Conservation (phyloP, 345 rosid species). For the Hibiscus syriacus region DNA sequence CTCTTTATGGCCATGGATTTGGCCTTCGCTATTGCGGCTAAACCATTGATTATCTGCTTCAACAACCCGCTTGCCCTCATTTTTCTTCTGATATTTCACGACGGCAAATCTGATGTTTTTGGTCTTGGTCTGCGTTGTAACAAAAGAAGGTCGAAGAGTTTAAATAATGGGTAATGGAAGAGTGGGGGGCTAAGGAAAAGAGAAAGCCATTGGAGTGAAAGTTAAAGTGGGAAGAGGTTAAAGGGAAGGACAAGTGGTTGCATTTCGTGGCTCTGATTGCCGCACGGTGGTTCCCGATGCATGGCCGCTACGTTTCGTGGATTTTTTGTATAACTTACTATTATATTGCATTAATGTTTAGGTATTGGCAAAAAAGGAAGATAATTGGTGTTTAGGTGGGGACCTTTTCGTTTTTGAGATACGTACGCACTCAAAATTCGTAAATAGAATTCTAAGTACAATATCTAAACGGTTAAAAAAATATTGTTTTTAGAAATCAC, state of each 20-base stretch:
- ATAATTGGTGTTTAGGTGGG: too few species aligned
- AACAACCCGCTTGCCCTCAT: constrained; percentile 39
- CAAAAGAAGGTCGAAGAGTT: neutral
- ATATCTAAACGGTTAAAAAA: too few species aligned
- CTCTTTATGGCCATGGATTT: constrained; percentile 49
- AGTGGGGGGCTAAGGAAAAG: constrained; percentile 18
- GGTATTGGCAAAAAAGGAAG: too few species aligned
- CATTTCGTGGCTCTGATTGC: neutral
- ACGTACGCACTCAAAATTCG: too few species aligned
- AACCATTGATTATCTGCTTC: constrained; percentile 33
- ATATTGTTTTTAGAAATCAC: too few species aligned
- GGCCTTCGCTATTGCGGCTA: constrained; percentile 28
- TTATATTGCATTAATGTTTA: too few species aligned
- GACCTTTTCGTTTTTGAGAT: too few species aligned
- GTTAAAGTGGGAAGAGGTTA: neutral
- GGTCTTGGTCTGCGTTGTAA: too few species aligned
- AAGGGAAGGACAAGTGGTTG: constrained; percentile 11
- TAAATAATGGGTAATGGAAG: constrained; percentile 5
- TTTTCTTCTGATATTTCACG: neutral
- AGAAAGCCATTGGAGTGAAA: constrained; percentile 6
- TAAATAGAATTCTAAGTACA: too few species aligned
- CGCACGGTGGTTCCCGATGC: too few species aligned
- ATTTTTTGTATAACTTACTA: too few species aligned
- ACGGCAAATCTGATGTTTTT: neutral
- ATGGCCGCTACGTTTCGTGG: too few species aligned